phyloP scores from a whole-genome alignment of 1,139 yeast genomes.

The Zygoascus meyerae region DNA sequence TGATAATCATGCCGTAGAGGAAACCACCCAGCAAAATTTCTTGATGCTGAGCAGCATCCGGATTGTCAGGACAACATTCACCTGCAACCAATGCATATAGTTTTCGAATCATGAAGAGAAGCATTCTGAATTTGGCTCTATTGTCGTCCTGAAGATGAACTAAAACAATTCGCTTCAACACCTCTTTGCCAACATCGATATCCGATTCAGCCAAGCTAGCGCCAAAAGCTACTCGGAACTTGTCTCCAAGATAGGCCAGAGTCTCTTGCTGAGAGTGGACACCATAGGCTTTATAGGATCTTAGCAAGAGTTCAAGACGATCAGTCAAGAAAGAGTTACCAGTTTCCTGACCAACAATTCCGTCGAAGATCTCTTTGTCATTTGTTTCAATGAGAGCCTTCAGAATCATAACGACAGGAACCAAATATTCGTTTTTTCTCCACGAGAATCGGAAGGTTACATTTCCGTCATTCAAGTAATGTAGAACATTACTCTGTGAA shows the following conservation, averaged over 20 bases:
- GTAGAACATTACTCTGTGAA: constrained; percentile 93
- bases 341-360: constrained; percentile 85
- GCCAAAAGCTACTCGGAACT: constrained; percentile 88
- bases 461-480: constrained; percentile 91
- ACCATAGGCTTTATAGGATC: constrained; percentile 78
- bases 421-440: constrained; percentile 91
- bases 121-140: constrained; percentile 75
- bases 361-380: constrained; percentile 93
- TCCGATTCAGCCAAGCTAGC: constrained; percentile 86
- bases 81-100: constrained; percentile 93
- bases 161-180: constrained; percentile 74
- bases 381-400: constrained; percentile 87
- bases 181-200: constrained; percentile 83
- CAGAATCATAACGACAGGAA: constrained; percentile 88
- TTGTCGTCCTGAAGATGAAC: constrained; percentile 68
- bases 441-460: constrained; percentile 95
- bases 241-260: constrained; percentile 88
- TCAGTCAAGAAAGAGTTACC: constrained; percentile 91
- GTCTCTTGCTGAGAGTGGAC: constrained; percentile 81
- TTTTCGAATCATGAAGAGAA: constrained; percentile 91
- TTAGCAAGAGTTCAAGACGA: constrained; percentile 87
- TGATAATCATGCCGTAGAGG: constrained; percentile 91
- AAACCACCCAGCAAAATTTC: constrained; percentile 95
- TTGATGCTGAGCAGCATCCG: constrained; percentile 99
- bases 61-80: constrained; percentile 94